Evolutionary conservation across 495 filamentous ascomycete genomes (phyloP).

Genomic region (Hyaloscypha hepaticicola): DNA sequence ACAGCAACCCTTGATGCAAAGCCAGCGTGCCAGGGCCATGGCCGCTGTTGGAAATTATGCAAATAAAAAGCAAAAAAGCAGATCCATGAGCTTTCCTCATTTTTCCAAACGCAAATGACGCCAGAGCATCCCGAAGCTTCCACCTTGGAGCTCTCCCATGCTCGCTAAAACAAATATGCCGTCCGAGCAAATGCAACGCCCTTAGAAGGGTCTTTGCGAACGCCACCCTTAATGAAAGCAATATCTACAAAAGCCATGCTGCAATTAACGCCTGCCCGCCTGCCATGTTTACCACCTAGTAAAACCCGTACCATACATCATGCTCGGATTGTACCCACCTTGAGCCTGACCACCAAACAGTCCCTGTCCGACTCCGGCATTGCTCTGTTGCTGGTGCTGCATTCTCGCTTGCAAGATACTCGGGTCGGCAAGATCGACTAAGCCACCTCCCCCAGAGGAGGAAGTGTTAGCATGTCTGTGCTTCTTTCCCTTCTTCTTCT

Average conservation of each 20-base stretch:
- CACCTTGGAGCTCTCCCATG: conserved; percentile 39
- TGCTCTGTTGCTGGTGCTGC: conserved; percentile 75
- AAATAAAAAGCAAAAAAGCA: conserved; percentile 38
- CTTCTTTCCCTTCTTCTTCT: conserved; percentile 99
- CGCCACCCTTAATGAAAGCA: conserved; percentile 26
- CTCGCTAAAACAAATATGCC: conserved; percentile 37
- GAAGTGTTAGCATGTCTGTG: conserved; percentile 99
- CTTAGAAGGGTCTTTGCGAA: conserved; percentile 24
- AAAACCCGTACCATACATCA: conserved; percentile 82
- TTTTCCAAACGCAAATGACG: conserved; percentile 43
- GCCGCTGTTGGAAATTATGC: conserved; percentile 20
- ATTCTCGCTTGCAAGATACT: conserved; percentile 98
- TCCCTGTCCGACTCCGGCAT: conserved; percentile 80
- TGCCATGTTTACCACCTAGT: conserved; percentile 62
- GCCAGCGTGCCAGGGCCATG: conserved; percentile 35
- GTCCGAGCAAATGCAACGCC: conserved; percentile 28
- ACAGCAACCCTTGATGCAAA: conserved; percentile 38
- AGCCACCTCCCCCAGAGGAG: conserved; percentile 94
- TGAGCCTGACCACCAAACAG: conserved; percentile 88
- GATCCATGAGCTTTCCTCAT: conserved; percentile 40
- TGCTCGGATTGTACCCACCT: conserved; percentile 94
- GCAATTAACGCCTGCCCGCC: conserved; percentile 21
- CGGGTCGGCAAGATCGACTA: conserved; percentile 99
- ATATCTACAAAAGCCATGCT: conserved; percentile 26
- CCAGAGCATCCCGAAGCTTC: conserved; percentile 40